Evolutionary conservation across 345 rosid genomes (phyloP).

Genomic region (Ricinus communis): DNA sequence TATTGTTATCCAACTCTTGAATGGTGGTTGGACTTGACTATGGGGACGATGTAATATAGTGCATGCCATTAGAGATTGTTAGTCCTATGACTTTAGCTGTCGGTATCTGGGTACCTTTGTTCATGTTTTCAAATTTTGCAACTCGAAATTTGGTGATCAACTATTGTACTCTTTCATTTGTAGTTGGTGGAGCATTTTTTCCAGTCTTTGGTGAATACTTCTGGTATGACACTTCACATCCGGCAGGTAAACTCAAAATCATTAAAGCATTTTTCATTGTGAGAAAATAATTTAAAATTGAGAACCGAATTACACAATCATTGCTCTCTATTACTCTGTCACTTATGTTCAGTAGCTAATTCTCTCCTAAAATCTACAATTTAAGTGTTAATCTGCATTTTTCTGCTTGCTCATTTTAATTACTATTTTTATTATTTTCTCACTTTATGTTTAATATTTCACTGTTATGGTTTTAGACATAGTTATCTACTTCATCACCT

Average conservation of each 20-base stretch:
- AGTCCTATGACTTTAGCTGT: neutral
- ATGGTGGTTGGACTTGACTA: neutral
- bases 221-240: conserved; percentile 96
- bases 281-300: neutral
- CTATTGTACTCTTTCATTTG: conserved; percentile 13
- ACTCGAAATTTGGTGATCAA: conserved; percentile 7
- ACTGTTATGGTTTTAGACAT: neutral
- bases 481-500: neutral
- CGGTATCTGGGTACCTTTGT: neutral
- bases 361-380: neutral
- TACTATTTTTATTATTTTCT: neutral
- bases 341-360: neutral
- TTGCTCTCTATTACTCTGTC: neutral
- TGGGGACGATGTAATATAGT: neutral
- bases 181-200: conserved; percentile 96
- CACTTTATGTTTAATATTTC: neutral
- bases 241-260: conserved; percentile 55
- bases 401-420: neutral
- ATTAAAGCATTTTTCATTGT: neutral
- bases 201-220: conserved; percentile 86
- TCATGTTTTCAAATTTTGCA: neutral
- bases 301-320: neutral
- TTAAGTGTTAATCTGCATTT: neutral
- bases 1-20: neutral
- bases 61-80: neutral